These are phyloP conservation scores for Solanum pennellii DNA, from an alignment of 257 asterid genomes.

Conservation along the genomic window DNA sequence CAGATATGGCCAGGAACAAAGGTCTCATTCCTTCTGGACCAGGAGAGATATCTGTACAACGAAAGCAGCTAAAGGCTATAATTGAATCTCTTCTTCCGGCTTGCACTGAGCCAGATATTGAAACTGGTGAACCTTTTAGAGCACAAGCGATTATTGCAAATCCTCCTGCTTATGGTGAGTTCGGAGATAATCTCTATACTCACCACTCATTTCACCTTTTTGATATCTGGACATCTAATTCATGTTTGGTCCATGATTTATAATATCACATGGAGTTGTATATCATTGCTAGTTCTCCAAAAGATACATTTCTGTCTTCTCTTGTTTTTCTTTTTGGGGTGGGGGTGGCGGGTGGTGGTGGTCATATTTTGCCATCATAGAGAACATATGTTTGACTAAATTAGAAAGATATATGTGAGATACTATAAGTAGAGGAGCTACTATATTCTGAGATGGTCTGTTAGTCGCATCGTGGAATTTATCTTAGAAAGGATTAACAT, in stretches of 20 bases:
- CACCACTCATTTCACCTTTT: neutral
- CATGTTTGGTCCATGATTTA: neutral
- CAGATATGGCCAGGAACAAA: constrained; percentile 97
- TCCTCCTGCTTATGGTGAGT: constrained; percentile 99
- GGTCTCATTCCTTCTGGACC: constrained; percentile 92
- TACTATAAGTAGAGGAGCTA: neutral
- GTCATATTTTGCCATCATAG: neutral
- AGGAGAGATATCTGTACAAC: constrained; percentile 68
- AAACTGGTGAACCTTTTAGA: constrained; percentile 69
- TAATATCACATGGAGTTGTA: neutral
- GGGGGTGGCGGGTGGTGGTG: neutral
- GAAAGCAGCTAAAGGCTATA: constrained; percentile 84
- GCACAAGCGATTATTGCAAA: constrained; percentile 99
- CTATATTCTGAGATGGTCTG: neutral
- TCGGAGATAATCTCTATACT: neutral
- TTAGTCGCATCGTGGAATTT: neutral
- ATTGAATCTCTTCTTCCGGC: constrained; percentile 97
- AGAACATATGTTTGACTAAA: neutral
- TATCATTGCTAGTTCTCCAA: neutral
- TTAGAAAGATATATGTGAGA: neutral
- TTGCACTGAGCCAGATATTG: constrained; percentile 80
- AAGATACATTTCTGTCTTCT: neutral
- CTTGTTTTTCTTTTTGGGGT: neutral
- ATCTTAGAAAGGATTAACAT: neutral
- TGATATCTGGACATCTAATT: neutral